Evolutionary conservation across 768 basidiomycete genomes (phyloP).

Genomic region (Russula brevipes): DNA sequence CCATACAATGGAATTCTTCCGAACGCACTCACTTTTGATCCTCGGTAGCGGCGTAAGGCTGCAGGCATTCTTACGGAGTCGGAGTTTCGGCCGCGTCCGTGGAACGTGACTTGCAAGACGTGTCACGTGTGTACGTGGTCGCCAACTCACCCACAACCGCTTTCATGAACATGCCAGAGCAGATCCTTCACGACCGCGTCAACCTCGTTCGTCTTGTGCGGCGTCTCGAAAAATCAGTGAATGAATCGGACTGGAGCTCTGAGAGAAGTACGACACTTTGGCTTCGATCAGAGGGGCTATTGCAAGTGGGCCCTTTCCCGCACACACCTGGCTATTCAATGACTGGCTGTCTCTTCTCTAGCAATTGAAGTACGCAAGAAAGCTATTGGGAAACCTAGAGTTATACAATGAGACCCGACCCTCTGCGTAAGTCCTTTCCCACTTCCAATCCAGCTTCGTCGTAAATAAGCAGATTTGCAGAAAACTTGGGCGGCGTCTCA

Average conservation of each 20-base stretch:
- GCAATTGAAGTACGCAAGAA: slow-evolving; percentile 22
- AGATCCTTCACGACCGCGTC: slow-evolving; percentile 52
- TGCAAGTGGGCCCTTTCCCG: slow-evolving; percentile 44
- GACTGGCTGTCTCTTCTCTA: neutral
- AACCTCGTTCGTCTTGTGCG: slow-evolving; percentile 60
- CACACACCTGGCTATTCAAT: neutral
- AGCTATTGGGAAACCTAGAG: slow-evolving; percentile 9
- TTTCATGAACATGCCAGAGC: slow-evolving; percentile 18
- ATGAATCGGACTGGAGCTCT: slow-evolving; percentile 35
- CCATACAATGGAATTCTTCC: too few species aligned
- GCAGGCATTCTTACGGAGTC: too few species aligned
- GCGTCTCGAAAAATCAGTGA: slow-evolving; percentile 52
- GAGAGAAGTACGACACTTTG: slow-evolving; percentile 40
- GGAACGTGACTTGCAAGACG: too few species aligned
- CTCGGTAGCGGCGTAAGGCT: too few species aligned
- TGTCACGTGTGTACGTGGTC: too few species aligned
- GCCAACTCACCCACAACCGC: too few species aligned
- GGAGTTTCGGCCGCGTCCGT: too few species aligned
- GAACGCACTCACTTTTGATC: too few species aligned
- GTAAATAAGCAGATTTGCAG: slow-evolving; percentile 29
- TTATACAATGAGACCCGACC: slow-evolving; percentile 10
- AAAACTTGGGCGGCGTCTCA: slow-evolving; percentile 40
- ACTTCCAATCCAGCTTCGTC: neutral
- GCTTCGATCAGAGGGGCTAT: slow-evolving; percentile 49
- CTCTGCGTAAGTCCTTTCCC: slow-evolving; percentile 8